Base-by-base conservation (phyloP, 2,329 filamentous ascomycete genomes). In the Macrophomina phaseolina region DNA sequence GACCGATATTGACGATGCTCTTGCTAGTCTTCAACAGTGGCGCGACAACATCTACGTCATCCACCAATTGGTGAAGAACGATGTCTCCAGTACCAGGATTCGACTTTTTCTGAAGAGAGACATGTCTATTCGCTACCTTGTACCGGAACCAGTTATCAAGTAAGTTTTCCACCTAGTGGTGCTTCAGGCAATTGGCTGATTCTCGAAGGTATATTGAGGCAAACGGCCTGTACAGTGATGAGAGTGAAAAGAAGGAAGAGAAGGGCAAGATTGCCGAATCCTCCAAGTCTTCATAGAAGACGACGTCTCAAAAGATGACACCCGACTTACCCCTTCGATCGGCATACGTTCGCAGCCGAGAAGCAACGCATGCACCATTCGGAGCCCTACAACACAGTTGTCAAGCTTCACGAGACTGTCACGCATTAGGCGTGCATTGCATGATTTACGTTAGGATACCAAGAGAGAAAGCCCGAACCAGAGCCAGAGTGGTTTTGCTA, bases 11-110 rank as follows among this genome's bases (percentile, higher is more conserved):
- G 91, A 97, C 69, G 91, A 96, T 75, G 93, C 94, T 1, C 84
- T 97, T 53, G 89, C 90, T n/a, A 90, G 88, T 52, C 83, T 97
- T 55, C 90, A 93, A 75, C 87, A 89, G 68, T 97, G 91, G 87
- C 90, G 92, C 73, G 88, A 93, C 72, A 95, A 97, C 72, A 90
- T 97, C 68, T 90, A 67, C 74, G 91, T 97, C 64, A 94, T 97
- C 69, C 91, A 92, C 66, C 92, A 97, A 78, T 86, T 97, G 62
- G 94, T 97, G 58, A 89, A 92, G 70, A 94, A 94, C 77, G 66
- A 67, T 72, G 90, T 95, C 68, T 93, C 90, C 73, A 67, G 66
- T 45, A 89, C 87, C 67, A 89, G 97, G 81, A 94, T 97, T 68
- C 88, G 94, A 49, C 82, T 96, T 3, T 92, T 96, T 75, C 73